Evolutionary conservation across 257 asterid species (phyloP).

Genomic region (Ilex aquifolium): DNA sequence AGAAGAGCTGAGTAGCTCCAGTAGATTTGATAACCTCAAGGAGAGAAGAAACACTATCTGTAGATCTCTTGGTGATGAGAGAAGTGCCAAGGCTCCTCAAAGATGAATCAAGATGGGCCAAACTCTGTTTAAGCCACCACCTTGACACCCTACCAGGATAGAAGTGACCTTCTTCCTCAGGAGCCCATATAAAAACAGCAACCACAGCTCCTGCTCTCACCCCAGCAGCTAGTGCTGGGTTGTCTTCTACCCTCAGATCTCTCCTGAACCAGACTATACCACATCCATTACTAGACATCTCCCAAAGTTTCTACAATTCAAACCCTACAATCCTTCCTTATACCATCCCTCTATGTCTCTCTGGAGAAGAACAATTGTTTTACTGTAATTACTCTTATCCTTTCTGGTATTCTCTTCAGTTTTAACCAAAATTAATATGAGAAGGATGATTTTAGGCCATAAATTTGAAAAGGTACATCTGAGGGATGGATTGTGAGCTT

Average conservation of each 20-base stretch:
- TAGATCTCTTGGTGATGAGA: constrained; percentile 77
- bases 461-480: constrained; percentile 7
- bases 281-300: constrained; percentile 60
- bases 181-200: constrained; percentile 81
- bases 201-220: constrained; percentile 77
- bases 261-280: constrained; percentile 95
- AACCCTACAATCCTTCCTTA: neutral
- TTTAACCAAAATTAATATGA: too few species aligned
- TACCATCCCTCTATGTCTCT: constrained; percentile 13
- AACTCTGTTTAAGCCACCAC: constrained; percentile 93
- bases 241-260: constrained; percentile 90
- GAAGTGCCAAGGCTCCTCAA: constrained; percentile 77
- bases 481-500: constrained; percentile 1
- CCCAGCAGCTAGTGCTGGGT: constrained; percentile 82
- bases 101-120: constrained; percentile 67
- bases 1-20: constrained; percentile 85
- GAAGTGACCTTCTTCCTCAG: constrained; percentile 83
- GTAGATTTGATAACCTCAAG: constrained; percentile 62
- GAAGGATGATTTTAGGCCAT: constrained; percentile 19
- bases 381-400: constrained; percentile 15
- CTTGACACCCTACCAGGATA: constrained; percentile 90
- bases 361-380: neutral
- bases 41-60: constrained; percentile 72
- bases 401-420: constrained; percentile 14
- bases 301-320: constrained; percentile 9